phyloP scores from a whole-genome alignment of 768 basidiomycete species.

The Amanita thiersii region DNA sequence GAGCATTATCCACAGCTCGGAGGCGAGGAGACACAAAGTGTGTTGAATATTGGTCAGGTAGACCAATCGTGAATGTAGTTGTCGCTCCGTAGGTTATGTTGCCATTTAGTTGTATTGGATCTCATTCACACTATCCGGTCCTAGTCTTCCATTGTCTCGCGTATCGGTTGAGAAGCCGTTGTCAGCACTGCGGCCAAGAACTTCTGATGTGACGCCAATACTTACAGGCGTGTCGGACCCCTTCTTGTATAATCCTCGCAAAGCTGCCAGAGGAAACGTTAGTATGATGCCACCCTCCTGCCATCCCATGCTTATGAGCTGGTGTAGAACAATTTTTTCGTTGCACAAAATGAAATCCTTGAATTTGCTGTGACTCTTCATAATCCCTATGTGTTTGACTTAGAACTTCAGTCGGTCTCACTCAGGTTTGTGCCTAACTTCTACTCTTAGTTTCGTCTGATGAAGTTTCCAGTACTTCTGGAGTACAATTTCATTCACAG shows the following conservation, averaged over 20 bases:
- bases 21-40: conserved; percentile 66
- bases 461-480: conserved; percentile 59
- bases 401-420: conserved; percentile 76
- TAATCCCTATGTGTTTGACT: conserved; percentile 89
- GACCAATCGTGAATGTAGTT: conserved; percentile 72
- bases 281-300: conserved; percentile 36
- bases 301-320: conserved; percentile 4
- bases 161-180: conserved; percentile 66
- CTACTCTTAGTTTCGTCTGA: conserved; percentile 2
- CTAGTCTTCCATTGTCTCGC: conserved; percentile 68
- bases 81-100: conserved; percentile 57
- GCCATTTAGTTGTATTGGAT: too few species aligned
- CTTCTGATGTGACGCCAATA: conserved; percentile 35
- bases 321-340: conserved; percentile 45
- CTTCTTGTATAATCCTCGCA: conserved; percentile 90
- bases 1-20: conserved; percentile 66
- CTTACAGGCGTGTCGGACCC: conserved; percentile 61
- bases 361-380: conserved; percentile 81
- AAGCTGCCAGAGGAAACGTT: conserved; percentile 30
- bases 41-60: conserved; percentile 84
- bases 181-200: conserved; percentile 38
- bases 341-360: conserved; percentile 77
- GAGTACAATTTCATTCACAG: conserved; percentile 63
- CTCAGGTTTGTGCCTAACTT: conserved; percentile 52
- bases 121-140: conserved; percentile 7